These are phyloP conservation scores for Calonectria pseudoturangicola DNA, from an alignment of 2,329 filamentous ascomycete genomes.

Conservation along the genomic window DNA sequence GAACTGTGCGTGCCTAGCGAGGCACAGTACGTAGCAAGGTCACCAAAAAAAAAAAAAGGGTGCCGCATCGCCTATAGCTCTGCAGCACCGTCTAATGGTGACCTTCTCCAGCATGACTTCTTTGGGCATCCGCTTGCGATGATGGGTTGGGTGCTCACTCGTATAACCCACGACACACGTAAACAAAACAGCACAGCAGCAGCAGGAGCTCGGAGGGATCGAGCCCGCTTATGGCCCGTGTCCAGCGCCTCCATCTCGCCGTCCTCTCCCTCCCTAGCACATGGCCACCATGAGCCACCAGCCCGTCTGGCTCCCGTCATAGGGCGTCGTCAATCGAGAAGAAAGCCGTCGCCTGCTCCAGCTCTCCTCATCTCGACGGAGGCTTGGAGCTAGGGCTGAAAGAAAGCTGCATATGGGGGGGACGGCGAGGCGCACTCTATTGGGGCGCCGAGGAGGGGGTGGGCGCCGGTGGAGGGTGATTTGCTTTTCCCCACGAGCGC, in stretches of 20 bases:
- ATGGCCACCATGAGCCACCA: conserved; percentile 38
- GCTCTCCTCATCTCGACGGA: conserved; percentile 18
- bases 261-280: conserved; percentile 41
- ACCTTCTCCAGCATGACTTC: conserved; percentile 16
- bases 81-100: conserved; percentile 3
- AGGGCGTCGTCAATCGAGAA: conserved; percentile 27
- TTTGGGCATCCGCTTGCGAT: conserved; percentile 24
- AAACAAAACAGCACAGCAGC: neutral
- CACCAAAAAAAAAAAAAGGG: neutral
- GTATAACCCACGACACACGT: conserved; percentile 5
- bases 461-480: conserved; percentile 13
- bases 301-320: conserved; percentile 30
- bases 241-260: conserved; percentile 38
- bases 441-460: conserved; percentile 25
- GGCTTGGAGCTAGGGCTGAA: conserved; percentile 33
- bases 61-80: conserved; percentile 14
- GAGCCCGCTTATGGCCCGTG: conserved; percentile 49
- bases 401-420: conserved; percentile 24
- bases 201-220: conserved; percentile 9
- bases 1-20: conserved; percentile 30
- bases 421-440: conserved; percentile 30
- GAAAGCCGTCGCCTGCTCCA: neutral
- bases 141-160: conserved; percentile 11
- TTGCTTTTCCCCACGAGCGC: conserved; percentile 29
- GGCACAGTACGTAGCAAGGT: conserved; percentile 10